Evolutionary conservation across 2,329 filamentous ascomycete genomes (phyloP), one percentile per base, ranked within the genome.

Genomic region (Arthrobotrys musiformis): DNA sequence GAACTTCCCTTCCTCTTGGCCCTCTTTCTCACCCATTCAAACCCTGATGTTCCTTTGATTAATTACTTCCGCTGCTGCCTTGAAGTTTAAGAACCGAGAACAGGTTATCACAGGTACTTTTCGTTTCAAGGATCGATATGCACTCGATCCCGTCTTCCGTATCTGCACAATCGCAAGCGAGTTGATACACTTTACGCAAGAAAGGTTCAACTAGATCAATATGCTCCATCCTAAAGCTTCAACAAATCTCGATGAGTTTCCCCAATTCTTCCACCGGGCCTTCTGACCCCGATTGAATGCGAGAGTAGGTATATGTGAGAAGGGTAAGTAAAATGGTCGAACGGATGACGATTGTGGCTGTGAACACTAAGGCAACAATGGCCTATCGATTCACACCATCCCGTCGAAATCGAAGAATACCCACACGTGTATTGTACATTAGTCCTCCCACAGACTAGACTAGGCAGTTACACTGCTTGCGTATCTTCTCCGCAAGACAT

Each of bases 401-500:
- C 2, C n/a, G n/a, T n/a, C n/a, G n/a, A n/a, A n/a, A 24, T 15
- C 6, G 5, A 24, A 24, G 5, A 6, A 35, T 35, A 35, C 40
- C 40, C 40, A 42, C 5, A 42, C 6, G 11, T 35, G 30, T 11
- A 35, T 13, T 48, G 7, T 26, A 48, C 19, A 48, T 15, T 24
- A 24, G 48, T 8, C n/a, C n/a, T 17, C 17, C 24, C 15, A 17
- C 11, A 6, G 17, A 15, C 15, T 15, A 52, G 17, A 52, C 48
- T 63, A 72, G 58, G 48, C 48, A 64, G 58, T 64, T 64, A 48
- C 44, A 19, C n/a, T n/a, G 42, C 58, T 64, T 48, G 68, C 48
- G 62, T 64, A 72, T 37, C 56, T 62, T 35, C 54, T 37, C 44
- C 56, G 68, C 48, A 58, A 58, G 33, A 42, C 37, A 48, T 35